Evolutionary conservation across 2,329 filamentous ascomycete species (phyloP), one percentile per base, ranked within the genome.

Genomic region (Rugonectria rugulosa): DNA sequence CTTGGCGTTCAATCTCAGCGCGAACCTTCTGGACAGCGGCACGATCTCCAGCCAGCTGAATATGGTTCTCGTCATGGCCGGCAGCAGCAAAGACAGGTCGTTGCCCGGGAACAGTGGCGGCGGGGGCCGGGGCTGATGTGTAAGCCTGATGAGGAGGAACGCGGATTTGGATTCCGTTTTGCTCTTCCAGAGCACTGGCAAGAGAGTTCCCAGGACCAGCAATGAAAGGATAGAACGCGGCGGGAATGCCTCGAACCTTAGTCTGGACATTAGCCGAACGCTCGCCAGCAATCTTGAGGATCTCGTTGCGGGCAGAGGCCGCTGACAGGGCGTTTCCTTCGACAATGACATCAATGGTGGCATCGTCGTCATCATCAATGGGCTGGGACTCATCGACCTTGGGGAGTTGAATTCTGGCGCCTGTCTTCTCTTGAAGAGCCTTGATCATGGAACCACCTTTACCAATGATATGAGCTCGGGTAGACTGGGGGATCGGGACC

Each of bases 211-310:
- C 84, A 9, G 88, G 86, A 43, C 92, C 92, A 20, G 92, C 89
- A 73, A 99, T 88, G 79, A 99, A 99, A 47, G 94, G 94, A 76
- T 95, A 99, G 75, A 95, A 96, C 72, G 97, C 92, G 21, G 92
- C 85, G 7, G 95, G 93, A 56, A 99, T 89, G 43, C 88, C 87
- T 73, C 88, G 91, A 62, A 99, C 76, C 66, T 90, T 91, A 53
- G 92, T 83, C 76, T 86, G 95, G 69, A 93, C 85, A 65, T 89
- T 94, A 51, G 91, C 89, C 48, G 90, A 88, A 59, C 92, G 88
- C 75, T 97, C 92, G 66, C 89, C 89, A 52, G 91, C 92, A 71
- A 98, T 97, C 68, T 88, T 89, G 68, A 91, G 82, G 67, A 99
- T 95, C 66, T 91, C 89, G 53, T 90, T 87, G 58, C 87, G 87